Base-by-base conservation (phyloP, 495 filamentous ascomycete species). In the Penicillium daleae region DNA sequence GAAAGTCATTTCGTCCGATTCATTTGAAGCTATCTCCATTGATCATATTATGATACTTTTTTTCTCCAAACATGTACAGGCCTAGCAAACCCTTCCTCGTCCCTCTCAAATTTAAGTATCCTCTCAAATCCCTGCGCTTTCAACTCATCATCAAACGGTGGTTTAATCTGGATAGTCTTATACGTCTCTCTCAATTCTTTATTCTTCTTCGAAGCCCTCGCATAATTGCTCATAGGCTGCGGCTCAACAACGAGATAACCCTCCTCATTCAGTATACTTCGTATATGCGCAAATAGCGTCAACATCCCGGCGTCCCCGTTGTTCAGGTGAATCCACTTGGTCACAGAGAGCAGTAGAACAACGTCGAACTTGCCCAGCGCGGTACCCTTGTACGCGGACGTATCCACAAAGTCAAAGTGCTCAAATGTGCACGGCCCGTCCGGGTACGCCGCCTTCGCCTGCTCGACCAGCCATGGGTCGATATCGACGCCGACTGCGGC, bases 341-440 rank as follows among this genome's bases (percentile, higher is more conserved):
- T 71, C 52, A 71, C 66, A 55, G 69, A 71, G 31, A 71, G 69
- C 60, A 71, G 57, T 48, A 71, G 54, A 29, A 67, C 69, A 61
- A 71, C 69, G 32, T 71, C 69, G 60, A 71, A 71, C 55, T 71
- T 71, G 59, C 69, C 69, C 60, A 67, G 59, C 49, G 69, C 69
- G 10, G 73, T 75, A 39, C 77, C 76, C 7, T 74, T 85, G 64
- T 67, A 90, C 67, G 83, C 77, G 17, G 80, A 82, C 21, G 83
- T 83, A 63, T 87, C 87, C 60, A 79, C 80, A 48, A 81, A 78
- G 50, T 70, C 66, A 66, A 71, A 71, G 60, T 71, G 66, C 64
- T 71, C 66, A 51, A 71, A 71, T 62, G 69, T 71, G 57, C 64
- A 71, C 3, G 67, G 66, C 46, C 69, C 69, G 31, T 71, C 62